These are phyloP conservation scores for Lecanosticta acicola DNA, from an alignment of 2,329 filamentous ascomycete genomes.

Conservation along the genomic window DNA sequence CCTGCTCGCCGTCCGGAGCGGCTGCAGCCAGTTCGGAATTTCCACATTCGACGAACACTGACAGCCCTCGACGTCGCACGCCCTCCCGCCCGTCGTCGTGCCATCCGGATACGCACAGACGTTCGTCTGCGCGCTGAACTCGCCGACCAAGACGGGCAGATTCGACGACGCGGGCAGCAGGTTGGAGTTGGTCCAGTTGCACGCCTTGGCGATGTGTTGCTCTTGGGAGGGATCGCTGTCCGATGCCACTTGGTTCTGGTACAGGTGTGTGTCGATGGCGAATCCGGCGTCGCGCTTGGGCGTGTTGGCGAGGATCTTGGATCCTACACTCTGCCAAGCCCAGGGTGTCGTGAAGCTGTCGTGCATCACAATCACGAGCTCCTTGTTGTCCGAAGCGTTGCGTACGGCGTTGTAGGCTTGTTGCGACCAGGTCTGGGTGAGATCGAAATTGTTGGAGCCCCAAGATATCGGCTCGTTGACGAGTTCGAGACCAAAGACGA, in stretches of 20 bases:
- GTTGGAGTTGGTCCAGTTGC: slow-evolving; percentile 29
- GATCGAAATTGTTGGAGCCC: slow-evolving; percentile 32
- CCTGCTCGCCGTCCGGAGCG: slow-evolving; percentile 35
- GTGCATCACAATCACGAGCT: slow-evolving; percentile 37
- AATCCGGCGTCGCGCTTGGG: too few species aligned
- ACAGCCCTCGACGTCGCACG: slow-evolving; percentile 34
- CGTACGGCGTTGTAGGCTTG: slow-evolving; percentile 34
- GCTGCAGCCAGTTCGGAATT: slow-evolving; percentile 33
- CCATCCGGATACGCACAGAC: slow-evolving; percentile 42
- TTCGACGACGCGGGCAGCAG: slow-evolving; percentile 32
- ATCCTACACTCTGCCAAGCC: slow-evolving; percentile 29
- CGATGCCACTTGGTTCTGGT: slow-evolving; percentile 38
- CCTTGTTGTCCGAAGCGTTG: slow-evolving; percentile 27
- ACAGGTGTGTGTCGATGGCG: slow-evolving; percentile 42
- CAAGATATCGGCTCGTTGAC: slow-evolving; percentile 41
- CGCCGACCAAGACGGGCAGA: slow-evolving; percentile 39
- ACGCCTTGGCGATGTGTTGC: slow-evolving; percentile 40
- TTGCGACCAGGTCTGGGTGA: slow-evolving; percentile 34
- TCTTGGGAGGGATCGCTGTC: slow-evolving; percentile 36
- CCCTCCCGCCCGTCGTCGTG: slow-evolving; percentile 30
- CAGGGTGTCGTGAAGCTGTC: slow-evolving; percentile 34
- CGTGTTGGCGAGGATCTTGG: slow-evolving; percentile 25
- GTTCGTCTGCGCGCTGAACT: slow-evolving; percentile 42
- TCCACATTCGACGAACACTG: slow-evolving; percentile 35
- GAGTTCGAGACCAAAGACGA: slow-evolving; percentile 41